These are phyloP conservation scores for Wallacemonas sp. DNA, from an alignment of 208 protist genomes.

Conservation along the genomic window DNA sequence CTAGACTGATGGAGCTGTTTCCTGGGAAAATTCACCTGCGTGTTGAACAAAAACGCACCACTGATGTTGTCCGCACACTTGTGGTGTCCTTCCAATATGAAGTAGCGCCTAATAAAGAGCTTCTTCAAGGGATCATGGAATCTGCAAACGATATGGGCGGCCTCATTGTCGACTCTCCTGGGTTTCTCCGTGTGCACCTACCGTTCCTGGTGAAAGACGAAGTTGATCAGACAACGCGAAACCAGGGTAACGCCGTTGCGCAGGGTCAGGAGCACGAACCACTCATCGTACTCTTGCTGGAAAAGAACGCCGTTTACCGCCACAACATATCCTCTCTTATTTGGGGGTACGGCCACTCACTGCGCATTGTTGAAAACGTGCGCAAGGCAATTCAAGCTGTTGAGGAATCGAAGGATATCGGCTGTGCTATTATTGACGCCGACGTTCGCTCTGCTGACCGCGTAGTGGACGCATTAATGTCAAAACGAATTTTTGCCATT, in stretches of 20 bases:
- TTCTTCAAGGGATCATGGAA: constrained; percentile 24
- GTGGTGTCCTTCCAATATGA: constrained; percentile 55
- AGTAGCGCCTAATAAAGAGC: constrained; percentile 27
- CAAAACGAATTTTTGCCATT: constrained; percentile 63
- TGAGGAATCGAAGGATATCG: constrained; percentile 53
- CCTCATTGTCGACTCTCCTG: constrained; percentile 37
- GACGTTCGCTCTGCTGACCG: constrained; percentile 34
- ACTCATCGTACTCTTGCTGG: constrained; percentile 52
- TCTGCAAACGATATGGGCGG: constrained; percentile 52
- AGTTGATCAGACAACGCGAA: constrained; percentile 23
- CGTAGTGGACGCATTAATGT: constrained; percentile 41
- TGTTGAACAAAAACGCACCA: constrained; percentile 51
- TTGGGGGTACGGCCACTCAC: constrained; percentile 55
- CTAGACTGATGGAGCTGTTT: constrained; percentile 44
- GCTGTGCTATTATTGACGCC: constrained; percentile 61
- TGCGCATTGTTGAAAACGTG: constrained; percentile 56
- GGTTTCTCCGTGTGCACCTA: constrained; percentile 33
- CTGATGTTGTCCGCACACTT: constrained; percentile 52
- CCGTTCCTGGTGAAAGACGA: constrained; percentile 59
- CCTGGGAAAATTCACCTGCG: constrained; percentile 50
- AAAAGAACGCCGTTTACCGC: constrained; percentile 67
- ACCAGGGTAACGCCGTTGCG: constrained; percentile 18
- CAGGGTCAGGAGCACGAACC: constrained; percentile 39
- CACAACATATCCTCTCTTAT: constrained; percentile 61
- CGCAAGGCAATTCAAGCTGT: constrained; percentile 58